These are phyloP conservation scores for Coemansia sp. DNA, from an alignment of 192 early-diverging fungal species.

Conservation along the genomic window DNA sequence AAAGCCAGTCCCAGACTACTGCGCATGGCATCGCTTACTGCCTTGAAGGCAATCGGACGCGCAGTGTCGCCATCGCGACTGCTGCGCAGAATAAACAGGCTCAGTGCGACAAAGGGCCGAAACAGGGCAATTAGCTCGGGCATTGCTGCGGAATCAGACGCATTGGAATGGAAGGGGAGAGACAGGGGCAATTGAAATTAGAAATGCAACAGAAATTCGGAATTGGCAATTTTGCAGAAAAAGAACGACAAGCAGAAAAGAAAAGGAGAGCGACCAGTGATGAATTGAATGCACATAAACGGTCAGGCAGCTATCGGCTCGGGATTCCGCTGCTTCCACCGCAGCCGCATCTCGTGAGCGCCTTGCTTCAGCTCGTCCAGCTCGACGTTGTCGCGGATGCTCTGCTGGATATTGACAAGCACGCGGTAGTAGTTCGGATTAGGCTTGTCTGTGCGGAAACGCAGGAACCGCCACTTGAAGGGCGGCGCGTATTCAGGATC, in stretches of 20 bases:
- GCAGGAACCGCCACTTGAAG: conserved; percentile 69
- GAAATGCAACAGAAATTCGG: not conserved
- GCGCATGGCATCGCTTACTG: conserved; percentile 2
- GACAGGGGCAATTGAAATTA: too few species aligned
- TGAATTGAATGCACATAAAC: not conserved
- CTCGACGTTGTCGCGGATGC: conserved; percentile 72
- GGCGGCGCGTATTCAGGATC: conserved; percentile 53
- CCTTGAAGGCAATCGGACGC: conserved; percentile 10
- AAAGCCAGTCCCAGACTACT: conserved; percentile 7
- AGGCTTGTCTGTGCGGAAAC: conserved; percentile 78
- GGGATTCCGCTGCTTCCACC: conserved; percentile 30
- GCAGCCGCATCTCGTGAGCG: conserved; percentile 9
- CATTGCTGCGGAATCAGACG: too few species aligned
- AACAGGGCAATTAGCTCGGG: conserved; percentile 4
- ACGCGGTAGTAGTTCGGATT: conserved; percentile 67
- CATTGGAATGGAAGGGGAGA: too few species aligned
- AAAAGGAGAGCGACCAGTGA: not conserved
- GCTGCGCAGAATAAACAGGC: conserved; percentile 22
- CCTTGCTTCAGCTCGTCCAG: conserved; percentile 14
- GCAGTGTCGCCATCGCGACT: not conserved
- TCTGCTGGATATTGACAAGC: conserved; percentile 62
- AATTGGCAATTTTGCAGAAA: not conserved
- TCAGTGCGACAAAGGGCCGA: conserved; percentile 26
- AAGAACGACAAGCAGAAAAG: not conserved
- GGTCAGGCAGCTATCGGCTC: not conserved